Base-by-base conservation (phyloP, 495 filamentous ascomycete species). In the Trichoderma orchidacearum region DNA sequence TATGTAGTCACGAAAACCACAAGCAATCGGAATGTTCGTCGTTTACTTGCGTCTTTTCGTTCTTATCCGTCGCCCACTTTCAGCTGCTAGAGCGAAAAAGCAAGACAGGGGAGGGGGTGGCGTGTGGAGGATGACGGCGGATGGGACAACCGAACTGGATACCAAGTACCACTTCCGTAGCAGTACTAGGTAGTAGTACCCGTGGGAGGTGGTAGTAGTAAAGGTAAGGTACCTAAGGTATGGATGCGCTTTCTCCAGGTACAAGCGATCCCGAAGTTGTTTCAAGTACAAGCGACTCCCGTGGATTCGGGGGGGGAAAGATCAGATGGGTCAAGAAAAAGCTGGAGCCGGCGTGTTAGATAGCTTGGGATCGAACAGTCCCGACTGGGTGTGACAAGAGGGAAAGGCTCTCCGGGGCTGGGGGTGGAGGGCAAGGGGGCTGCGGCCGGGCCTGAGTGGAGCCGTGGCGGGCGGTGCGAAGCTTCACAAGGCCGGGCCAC, bases 281-380 rank as follows among this genome's bases (percentile, higher is more conserved):
- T n/a, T n/a, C n/a, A n/a, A n/a, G n/a, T n/a, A n/a, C n/a, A n/a
- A n/a, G n/a, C n/a, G n/a, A n/a, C n/a, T n/a, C n/a, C n/a, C n/a
- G n/a, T n/a, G n/a, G n/a, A n/a, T n/a, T n/a, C n/a, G n/a, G n/a
- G n/a, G n/a, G n/a, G n/a, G n/a, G n/a, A n/a, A n/a, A n/a, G n/a
- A n/a, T n/a, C n/a, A n/a, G n/a, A n/a, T n/a, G n/a, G n/a, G n/a
- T n/a, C n/a, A n/a, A n/a, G n/a, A n/a, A n/a, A n/a, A n/a, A n/a
- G n/a, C n/a, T n/a, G n/a, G n/a, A n/a, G n/a, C n/a, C n/a, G n/a
- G n/a, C n/a, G n/a, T n/a, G n/a, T n/a, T n/a, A n/a, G n/a, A n/a
- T n/a, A n/a, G n/a, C 58, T 51, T 61, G 62, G 61, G 64, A 63
- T 66, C 64, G 63, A 65, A 66, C 41, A 48, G 41, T 48, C 41